phyloP scores from a whole-genome alignment of 1,284 basidiomycete species.

The Coriolopsis trogii region DNA sequence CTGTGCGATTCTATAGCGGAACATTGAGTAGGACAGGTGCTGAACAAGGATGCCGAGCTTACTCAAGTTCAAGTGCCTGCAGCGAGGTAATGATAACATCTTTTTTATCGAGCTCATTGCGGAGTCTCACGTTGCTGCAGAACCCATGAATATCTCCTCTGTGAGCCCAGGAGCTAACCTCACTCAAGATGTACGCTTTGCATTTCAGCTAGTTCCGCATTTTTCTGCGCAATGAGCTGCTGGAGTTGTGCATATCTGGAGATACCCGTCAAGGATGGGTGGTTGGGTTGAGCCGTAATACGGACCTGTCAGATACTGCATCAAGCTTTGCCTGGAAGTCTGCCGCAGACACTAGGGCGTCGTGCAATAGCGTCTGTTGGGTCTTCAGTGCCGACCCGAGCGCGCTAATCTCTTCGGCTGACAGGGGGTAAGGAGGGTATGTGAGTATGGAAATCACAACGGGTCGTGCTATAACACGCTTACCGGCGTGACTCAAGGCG shows the following conservation, averaged over 20 bases:
- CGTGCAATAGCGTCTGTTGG: constrained; percentile 23
- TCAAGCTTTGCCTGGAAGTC: constrained; percentile 26
- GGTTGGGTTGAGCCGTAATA: too few relatives aligned
- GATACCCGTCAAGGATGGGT: too few relatives aligned
- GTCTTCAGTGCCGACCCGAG: constrained; percentile 23
- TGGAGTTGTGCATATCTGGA: constrained; percentile 16
- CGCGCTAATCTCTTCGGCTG: constrained; percentile 24
- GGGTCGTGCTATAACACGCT: background rate
- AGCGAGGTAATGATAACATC: constrained; percentile 18
- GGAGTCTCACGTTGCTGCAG: constrained; percentile 12
- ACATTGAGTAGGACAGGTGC: too few relatives aligned
- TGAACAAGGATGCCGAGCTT: background rate
- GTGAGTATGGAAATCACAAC: background rate
- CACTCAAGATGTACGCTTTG: constrained; percentile 22
- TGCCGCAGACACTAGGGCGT: constrained; percentile 19
- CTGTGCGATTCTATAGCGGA: constrained; percentile 5
- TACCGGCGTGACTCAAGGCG: constrained; percentile 28
- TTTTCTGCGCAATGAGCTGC: constrained; percentile 19
- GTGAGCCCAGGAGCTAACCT: background rate
- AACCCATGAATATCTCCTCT: background rate
- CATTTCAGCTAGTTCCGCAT: constrained; percentile 21
- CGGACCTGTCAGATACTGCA: too few relatives aligned
- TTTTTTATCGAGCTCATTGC: constrained; percentile 12
- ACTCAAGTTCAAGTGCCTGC: constrained; percentile 15
- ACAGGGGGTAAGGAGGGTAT: background rate